Evolutionary conservation across 1,284 basidiomycete species (phyloP).

Genomic region (Bondarzewia mesenterica): DNA sequence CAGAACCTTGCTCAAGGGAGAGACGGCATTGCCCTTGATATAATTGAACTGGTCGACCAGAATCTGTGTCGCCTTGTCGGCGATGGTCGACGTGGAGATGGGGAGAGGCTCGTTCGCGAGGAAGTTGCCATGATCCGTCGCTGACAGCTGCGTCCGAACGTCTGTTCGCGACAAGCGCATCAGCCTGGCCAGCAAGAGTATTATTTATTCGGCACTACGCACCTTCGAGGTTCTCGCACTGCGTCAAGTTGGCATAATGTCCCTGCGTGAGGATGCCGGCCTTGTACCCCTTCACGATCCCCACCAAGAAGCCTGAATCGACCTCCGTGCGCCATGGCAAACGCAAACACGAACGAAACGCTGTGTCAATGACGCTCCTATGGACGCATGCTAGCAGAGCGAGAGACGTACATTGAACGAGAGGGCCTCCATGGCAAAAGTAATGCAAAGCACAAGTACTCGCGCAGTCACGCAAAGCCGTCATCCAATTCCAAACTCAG

Average conservation of each 20-base stretch:
- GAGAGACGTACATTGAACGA: constrained; percentile 69
- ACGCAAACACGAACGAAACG: too few relatives aligned
- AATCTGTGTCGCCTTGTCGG: constrained; percentile 91
- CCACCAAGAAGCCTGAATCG: constrained; percentile 82
- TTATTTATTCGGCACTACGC: constrained; percentile 14
- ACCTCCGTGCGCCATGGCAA: constrained; percentile 39
- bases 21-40: constrained; percentile 84
- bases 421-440: constrained; percentile 73
- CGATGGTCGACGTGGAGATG: constrained; percentile 89
- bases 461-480: too few relatives aligned
- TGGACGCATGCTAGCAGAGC: not conserved
- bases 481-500: too few relatives aligned
- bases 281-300: constrained; percentile 92
- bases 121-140: constrained; percentile 99
- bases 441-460: too few relatives aligned
- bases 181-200: not conserved
- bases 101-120: constrained; percentile 96
- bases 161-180: constrained; percentile 38
- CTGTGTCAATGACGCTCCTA: constrained; percentile 22
- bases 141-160: constrained; percentile 86
- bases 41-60: constrained; percentile 98
- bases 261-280: constrained; percentile 82
- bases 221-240: constrained; percentile 98
- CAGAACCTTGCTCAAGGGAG: constrained; percentile 87
- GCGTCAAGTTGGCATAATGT: constrained; percentile 91